Evolutionary conservation across 768 basidiomycete genomes (phyloP).

Genomic region (Hirschioporus abietinus): DNA sequence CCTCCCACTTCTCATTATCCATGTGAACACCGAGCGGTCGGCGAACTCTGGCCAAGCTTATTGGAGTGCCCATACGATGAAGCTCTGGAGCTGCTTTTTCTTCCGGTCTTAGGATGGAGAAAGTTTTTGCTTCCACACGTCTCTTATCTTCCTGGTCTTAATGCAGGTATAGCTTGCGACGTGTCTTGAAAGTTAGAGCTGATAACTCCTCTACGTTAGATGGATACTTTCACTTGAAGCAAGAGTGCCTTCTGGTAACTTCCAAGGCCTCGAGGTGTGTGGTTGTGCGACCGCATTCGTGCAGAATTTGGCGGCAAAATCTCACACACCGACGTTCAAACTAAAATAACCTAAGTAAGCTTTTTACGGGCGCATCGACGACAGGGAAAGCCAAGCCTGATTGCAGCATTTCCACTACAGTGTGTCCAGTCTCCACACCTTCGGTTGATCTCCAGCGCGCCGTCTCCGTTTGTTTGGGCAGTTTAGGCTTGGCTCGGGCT

Average conservation of each 20-base stretch:
- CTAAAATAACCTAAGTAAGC: constrained; percentile 1
- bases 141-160: too few relatives aligned
- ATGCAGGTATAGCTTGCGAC: too few relatives aligned
- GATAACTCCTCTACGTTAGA: too few relatives aligned
- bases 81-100: neutral
- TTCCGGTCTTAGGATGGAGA: neutral
- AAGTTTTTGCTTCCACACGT: neutral
- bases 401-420: neutral
- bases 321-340: neutral
- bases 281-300: neutral
- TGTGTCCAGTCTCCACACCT: neutral
- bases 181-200: too few relatives aligned
- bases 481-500: neutral
- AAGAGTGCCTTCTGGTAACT: neutral
- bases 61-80: neutral
- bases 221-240: neutral
- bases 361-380: neutral
- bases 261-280: neutral
- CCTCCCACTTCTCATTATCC: neutral
- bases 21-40: neutral
- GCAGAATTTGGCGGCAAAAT: neutral
- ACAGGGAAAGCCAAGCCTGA: neutral
- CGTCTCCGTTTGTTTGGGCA: neutral
- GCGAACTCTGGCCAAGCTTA: too few relatives aligned
- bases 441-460: neutral